phyloP scores from a whole-genome alignment of 257 asterid species.

The Handroanthus guayacan region DNA sequence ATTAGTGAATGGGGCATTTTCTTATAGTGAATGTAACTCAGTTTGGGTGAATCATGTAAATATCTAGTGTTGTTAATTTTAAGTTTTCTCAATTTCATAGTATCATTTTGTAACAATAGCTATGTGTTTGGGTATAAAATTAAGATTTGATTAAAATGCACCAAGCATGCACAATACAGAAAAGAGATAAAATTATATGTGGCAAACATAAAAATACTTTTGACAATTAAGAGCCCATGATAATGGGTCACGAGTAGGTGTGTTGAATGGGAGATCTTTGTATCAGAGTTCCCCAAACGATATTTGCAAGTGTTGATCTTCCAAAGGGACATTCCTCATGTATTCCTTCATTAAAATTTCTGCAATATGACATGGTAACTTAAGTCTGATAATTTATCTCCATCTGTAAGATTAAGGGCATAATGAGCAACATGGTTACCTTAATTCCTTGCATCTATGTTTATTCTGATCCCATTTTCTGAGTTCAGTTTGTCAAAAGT shows the following conservation, averaged over 20 bases:
- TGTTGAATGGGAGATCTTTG: neutral
- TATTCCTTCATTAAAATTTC: neutral
- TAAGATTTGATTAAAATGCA: too few relatives aligned
- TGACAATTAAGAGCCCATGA: constrained; percentile 20
- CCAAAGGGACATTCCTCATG: neutral
- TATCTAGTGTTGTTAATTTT: too few relatives aligned
- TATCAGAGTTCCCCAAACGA: neutral
- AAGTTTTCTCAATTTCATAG: too few relatives aligned
- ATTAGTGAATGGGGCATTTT: too few relatives aligned
- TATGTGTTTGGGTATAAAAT: neutral
- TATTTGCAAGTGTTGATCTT: neutral
- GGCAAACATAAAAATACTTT: neutral
- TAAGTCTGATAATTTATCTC: neutral
- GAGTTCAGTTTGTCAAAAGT: too few relatives aligned
- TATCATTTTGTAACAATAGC: too few relatives aligned
- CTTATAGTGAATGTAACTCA: too few relatives aligned
- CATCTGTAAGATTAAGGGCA: neutral
- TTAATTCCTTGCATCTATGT: too few relatives aligned
- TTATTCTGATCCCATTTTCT: too few relatives aligned
- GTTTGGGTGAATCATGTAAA: too few relatives aligned
- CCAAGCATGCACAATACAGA: neutral
- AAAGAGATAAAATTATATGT: neutral
- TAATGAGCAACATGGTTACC: neutral
- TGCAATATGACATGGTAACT: neutral
- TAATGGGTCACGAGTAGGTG: constrained; percentile 14